These are phyloP conservation scores for Fusarium sublunatum DNA, from an alignment of 2,329 filamentous ascomycete species.

Conservation along the genomic window DNA sequence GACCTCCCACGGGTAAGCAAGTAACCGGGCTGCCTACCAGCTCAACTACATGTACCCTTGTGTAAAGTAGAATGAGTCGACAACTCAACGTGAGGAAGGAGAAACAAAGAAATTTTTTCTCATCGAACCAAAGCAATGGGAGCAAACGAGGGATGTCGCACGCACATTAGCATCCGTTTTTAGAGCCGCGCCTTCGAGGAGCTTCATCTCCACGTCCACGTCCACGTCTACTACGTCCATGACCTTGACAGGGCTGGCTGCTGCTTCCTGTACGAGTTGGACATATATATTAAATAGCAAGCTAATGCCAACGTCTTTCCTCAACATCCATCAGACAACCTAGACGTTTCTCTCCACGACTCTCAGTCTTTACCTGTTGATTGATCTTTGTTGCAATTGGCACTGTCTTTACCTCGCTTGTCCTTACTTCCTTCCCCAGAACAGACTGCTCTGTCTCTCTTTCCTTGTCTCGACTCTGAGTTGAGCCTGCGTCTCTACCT, in stretches of 20 bases:
- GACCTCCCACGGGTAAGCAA: slow-evolving; percentile 23
- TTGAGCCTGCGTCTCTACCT: slow-evolving; percentile 8
- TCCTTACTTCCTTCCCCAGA: neutral
- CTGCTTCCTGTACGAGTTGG: slow-evolving; percentile 1
- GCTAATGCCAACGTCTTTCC: slow-evolving; percentile 13
- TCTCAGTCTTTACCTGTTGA: slow-evolving; percentile 9
- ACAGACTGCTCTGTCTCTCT: neutral
- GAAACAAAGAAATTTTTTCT: slow-evolving; percentile 6
- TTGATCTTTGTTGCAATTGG: slow-evolving; percentile 18
- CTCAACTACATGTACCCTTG: slow-evolving; percentile 8
- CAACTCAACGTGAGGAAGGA: neutral
- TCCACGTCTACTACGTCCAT: too few species aligned
- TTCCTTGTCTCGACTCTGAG: slow-evolving; percentile 12
- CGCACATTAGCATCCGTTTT: neutral
- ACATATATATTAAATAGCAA: slow-evolving; percentile 22
- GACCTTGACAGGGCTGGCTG: slow-evolving; percentile 2
- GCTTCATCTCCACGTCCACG: slow-evolving; percentile 2
- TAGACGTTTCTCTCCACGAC: neutral
- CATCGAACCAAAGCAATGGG: slow-evolving; percentile 1
- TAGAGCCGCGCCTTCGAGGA: slow-evolving; percentile 14
- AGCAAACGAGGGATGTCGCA: slow-evolving; percentile 3
- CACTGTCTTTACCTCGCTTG: neutral
- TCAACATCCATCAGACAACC: slow-evolving; percentile 1
- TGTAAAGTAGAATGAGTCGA: slow-evolving; percentile 6
- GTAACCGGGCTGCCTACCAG: slow-evolving; percentile 14